phyloP scores from a whole-genome alignment of 352 stramenopile species.

The Phytophthora syringae region DNA sequence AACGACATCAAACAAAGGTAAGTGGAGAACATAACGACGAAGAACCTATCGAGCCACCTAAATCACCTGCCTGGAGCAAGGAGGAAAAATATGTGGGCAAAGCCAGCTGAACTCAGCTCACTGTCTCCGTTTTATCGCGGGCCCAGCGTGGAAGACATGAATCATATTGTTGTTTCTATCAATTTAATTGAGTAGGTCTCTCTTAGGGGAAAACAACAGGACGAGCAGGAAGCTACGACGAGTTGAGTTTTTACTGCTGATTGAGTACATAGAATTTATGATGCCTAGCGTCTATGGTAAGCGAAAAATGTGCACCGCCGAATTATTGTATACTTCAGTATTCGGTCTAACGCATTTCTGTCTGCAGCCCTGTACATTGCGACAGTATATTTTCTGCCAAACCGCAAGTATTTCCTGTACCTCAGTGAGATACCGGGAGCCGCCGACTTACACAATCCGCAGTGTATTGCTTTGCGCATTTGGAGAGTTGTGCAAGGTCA shows the following conservation, averaged over 20 bases:
- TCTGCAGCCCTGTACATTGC: constrained; percentile 33
- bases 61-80: no score
- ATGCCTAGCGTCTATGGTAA: no score
- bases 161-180: neutral
- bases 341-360: no score
- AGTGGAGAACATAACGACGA: no score
- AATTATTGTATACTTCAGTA: no score
- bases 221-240: constrained; percentile 40
- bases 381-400: constrained; percentile 39
- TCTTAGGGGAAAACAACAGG: constrained; percentile 17
- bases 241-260: constrained; percentile 37
- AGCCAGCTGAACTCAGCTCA: no score
- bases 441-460: constrained; percentile 11
- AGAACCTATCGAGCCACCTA: neutral
- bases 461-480: no score
- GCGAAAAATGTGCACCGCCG: no score
- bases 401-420: constrained; percentile 29
- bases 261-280: constrained; percentile 48
- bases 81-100: no score
- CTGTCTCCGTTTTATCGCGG: neutral
- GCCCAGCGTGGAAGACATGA: constrained; percentile 1
- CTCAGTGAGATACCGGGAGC: constrained; percentile 22
- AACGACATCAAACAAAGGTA: no score
- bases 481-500: no score
- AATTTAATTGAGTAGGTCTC: constrained; percentile 16